Evolutionary conservation across 805 yeast species (phyloP).

Genomic region (Limtongozyma cylindracea): DNA sequence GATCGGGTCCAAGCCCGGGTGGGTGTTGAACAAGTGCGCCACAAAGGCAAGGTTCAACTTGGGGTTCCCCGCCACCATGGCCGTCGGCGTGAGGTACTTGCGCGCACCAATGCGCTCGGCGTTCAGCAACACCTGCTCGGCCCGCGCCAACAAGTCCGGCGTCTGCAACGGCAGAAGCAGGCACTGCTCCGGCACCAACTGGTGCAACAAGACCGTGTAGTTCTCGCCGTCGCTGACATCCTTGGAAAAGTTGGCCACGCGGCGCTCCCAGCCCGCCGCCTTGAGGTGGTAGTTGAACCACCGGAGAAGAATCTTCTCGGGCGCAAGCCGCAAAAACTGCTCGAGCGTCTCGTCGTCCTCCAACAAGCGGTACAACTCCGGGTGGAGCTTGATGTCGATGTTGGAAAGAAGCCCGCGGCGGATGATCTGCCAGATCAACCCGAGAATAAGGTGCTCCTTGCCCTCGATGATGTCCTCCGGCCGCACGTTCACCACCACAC

Average conservation of each 20-base stretch:
- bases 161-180: conserved; percentile 68
- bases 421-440: conserved; percentile 91
- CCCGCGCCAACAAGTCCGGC: conserved; percentile 48
- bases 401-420: conserved; percentile 87
- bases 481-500: conserved; percentile 93
- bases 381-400: conserved; percentile 89
- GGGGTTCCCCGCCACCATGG: conserved; percentile 90
- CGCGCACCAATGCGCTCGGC: conserved; percentile 86
- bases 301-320: conserved; percentile 86
- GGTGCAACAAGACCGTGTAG: conserved; percentile 74
- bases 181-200: conserved; percentile 65
- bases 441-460: conserved; percentile 74
- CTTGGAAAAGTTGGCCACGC: conserved; percentile 63
- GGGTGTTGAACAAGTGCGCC: conserved; percentile 88
- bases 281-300: conserved; percentile 95
- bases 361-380: conserved; percentile 80
- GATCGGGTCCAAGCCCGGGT: conserved; percentile 90
- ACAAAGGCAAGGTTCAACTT: conserved; percentile 92
- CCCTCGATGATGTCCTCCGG: conserved; percentile 91
- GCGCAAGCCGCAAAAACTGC: conserved; percentile 88
- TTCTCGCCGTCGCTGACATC: conserved; percentile 92
- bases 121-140: conserved; percentile 62
- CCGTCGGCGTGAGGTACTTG: conserved; percentile 81
- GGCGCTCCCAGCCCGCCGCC: conserved; percentile 74
- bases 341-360: conserved; percentile 95